A percentile compares a stretch with the other conserved stretches of the same genome.
Conservation (phyloP, 495 filamentous ascomycete species). For the Aspergillus hancockii region DNA sequence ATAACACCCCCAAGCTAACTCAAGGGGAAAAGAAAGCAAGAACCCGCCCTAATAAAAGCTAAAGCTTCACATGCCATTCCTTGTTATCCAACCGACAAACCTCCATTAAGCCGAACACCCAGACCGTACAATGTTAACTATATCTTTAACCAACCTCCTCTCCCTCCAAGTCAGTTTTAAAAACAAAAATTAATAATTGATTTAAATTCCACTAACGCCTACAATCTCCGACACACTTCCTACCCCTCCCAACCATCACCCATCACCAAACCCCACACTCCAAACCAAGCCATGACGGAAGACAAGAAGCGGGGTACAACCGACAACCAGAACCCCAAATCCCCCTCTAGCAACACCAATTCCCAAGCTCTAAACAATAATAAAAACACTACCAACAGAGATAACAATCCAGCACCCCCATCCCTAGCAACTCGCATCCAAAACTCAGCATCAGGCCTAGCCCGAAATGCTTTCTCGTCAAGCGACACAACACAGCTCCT, state of each 20-base stretch:
- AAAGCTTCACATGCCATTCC: constrained; percentile 25
- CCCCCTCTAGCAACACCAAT: constrained; percentile 5
- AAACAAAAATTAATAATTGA: too few species aligned
- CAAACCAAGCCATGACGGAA: constrained; percentile 15
- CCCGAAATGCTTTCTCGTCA: constrained; percentile 33
- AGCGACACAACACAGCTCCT: constrained; percentile 31
- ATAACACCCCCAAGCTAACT: not conserved
- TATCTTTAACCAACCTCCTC: too few species aligned
- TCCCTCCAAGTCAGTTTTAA: constrained; percentile 7
- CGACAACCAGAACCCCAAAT: constrained; percentile 12
- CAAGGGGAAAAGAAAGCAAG: not conserved
- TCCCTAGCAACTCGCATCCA: constrained; percentile 42
- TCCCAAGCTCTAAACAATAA: constrained; percentile 8
- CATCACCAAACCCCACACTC: constrained; percentile 1
- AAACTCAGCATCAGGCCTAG: constrained; percentile 37
- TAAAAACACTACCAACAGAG: constrained; percentile 7
- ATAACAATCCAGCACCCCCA: constrained; percentile 11
- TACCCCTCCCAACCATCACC: not conserved
- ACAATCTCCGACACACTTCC: constrained; percentile 8
- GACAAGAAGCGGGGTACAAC: constrained; percentile 27
- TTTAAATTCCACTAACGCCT: too few species aligned
- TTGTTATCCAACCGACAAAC: constrained; percentile 8
- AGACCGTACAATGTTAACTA: constrained; percentile 6
- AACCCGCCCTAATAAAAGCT: not conserved
- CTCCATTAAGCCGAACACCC: constrained; percentile 22